Base-by-base conservation (phyloP, 495 filamentous ascomycete genomes). In the Neurospora hispaniola region DNA sequence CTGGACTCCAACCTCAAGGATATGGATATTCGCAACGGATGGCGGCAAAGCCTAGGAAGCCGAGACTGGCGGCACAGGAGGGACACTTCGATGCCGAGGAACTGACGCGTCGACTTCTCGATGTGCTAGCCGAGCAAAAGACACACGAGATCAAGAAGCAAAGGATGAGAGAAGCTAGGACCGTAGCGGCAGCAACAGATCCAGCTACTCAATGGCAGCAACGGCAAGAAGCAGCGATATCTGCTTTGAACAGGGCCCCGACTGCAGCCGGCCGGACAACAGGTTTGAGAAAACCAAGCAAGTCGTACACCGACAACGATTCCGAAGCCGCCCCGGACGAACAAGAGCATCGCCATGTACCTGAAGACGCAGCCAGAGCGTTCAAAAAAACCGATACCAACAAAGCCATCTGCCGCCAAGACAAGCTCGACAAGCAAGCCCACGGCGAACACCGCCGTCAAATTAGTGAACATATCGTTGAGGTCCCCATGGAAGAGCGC, bases 81-180 rank as follows among this genome's bases (percentile, higher is more conserved):
- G 82, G 84, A 41, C 79, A 84, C 20, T 83, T 88, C 69, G 86
- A 88, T 69, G 78, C 86, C 0, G 83, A 85, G 42, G 87, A 88
- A 43, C 77, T 88, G 42, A 80, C 80, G 31, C 79, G 81, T 12
- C 82, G 86, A 1, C 79, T 88, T 16, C 77, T 85, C 71, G 39
- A 82, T 12, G 80, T 85, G 7, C 78, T 84, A 42, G 84, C 82
- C 31, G 83, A 86, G 66, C 82, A 82, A 62, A 81, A 81, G 54
- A 80, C 81, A 2, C 73, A 76, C 11, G 73, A 70, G 1, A 73
- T 74, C 23, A 73, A 75, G 70, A 75, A 69, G 43, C 73, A 71
- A 18, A 46, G 73, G 40, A 68, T 71, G 7, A 54, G 69, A 14
- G 70, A 72, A 41, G 31, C 72, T 8, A 38, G 23, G n/a, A 69